These are phyloP conservation scores for Solanum hybrid DNA, from an alignment of 305 asterid genomes.

Conservation along the genomic window DNA sequence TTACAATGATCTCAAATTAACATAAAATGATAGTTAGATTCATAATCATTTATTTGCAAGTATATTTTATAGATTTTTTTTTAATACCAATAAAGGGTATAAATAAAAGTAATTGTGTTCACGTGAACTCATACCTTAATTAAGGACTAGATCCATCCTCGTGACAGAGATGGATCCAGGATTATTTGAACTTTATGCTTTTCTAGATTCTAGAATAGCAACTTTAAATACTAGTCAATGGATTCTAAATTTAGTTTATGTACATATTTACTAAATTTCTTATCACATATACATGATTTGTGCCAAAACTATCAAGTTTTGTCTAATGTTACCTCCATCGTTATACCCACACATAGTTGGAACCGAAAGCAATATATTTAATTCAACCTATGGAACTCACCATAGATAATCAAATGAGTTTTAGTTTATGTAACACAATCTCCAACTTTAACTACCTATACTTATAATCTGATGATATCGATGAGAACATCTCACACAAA, in stretches of 20 bases:
- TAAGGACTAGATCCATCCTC: neutral
- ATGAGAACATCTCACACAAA: neutral
- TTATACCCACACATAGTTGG: neutral
- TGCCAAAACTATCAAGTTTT: neutral
- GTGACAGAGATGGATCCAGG: neutral
- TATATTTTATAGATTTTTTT: neutral
- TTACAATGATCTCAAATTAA: neutral
- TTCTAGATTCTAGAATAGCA: neutral
- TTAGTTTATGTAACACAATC: neutral
- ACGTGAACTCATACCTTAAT: neutral
- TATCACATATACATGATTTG: neutral
- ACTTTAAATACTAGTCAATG: neutral
- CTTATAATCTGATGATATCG: neutral
- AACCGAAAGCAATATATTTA: neutral
- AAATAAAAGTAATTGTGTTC: neutral
- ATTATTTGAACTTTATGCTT: neutral
- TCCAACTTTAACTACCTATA: neutral
- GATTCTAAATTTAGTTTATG: neutral
- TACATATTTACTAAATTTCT: neutral
- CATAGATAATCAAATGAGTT: neutral
- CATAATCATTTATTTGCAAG: neutral
- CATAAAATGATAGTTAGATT: neutral
- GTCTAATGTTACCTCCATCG: neutral
- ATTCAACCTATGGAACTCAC: neutral
- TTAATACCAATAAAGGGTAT: neutral